Evolutionary conservation across 148 eudicot species (phyloP).

Genomic region (Silene uniflora): DNA sequence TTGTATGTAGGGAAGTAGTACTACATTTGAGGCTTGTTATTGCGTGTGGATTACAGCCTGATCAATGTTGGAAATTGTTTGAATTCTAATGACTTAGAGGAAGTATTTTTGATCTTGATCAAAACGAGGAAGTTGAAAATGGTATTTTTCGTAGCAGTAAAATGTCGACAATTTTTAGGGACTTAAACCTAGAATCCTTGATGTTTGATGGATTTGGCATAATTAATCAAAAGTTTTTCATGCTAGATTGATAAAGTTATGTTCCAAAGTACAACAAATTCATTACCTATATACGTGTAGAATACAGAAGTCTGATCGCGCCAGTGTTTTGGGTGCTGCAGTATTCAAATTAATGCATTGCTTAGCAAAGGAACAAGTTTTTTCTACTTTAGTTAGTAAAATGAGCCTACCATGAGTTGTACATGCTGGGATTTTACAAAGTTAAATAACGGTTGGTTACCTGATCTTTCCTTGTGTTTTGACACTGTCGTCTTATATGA

Average conservation of each 20-base stretch:
- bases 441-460: too few relatives aligned
- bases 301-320: too few relatives aligned
- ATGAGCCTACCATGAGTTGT: not conserved
- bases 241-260: too few relatives aligned
- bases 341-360: too few relatives aligned
- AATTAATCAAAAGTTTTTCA: too few relatives aligned
- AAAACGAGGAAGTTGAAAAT: not conserved
- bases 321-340: too few relatives aligned
- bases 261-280: too few relatives aligned
- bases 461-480: constrained; percentile 5
- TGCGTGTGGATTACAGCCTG: not conserved
- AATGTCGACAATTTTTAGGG: not conserved
- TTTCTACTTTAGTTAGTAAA: too few relatives aligned
- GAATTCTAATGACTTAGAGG: not conserved
- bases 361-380: too few relatives aligned
- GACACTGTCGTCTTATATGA: not conserved
- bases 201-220: not conserved
- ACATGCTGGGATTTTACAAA: too few relatives aligned
- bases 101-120: not conserved
- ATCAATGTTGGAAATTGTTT: not conserved
- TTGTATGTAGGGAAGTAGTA: not conserved
- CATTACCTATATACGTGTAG: too few relatives aligned
- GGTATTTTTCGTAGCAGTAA: too few relatives aligned
- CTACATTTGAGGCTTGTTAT: not conserved
- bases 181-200: not conserved